Evolutionary conservation across 2,329 filamentous ascomycete genomes (phyloP).

Genomic region (Sordariomycetes sp.): DNA sequence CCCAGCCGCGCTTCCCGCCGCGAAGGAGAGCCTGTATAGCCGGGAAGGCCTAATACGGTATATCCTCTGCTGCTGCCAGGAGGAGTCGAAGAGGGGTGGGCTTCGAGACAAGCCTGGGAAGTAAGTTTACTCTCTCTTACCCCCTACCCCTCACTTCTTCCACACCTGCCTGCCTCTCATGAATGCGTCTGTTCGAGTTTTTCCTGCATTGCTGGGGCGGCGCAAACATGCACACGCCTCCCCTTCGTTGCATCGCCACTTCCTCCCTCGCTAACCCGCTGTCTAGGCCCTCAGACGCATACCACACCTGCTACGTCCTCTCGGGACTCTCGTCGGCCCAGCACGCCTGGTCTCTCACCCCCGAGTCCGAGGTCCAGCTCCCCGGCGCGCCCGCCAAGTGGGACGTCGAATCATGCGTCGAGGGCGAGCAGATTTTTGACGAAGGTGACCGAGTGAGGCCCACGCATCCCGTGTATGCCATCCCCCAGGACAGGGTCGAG

Average conservation of each 20-base stretch:
- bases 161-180: conserved; percentile 1
- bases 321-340: conserved; percentile 76
- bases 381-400: conserved; percentile 19
- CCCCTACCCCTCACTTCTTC: conserved; percentile 1
- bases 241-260: not conserved
- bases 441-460: conserved; percentile 51
- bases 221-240: not conserved
- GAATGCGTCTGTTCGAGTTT: not conserved
- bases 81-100: conserved; percentile 59
- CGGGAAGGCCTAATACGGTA: conserved; percentile 80
- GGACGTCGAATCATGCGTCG: conserved; percentile 36
- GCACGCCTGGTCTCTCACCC: conserved; percentile 46
- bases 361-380: conserved; percentile 6
- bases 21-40: conserved; percentile 54
- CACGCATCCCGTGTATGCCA: conserved; percentile 68
- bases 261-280: conserved; percentile 3
- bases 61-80: conserved; percentile 82
- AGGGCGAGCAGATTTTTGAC: conserved; percentile 53
- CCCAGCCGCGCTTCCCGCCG: conserved; percentile 11
- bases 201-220: not conserved
- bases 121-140: conserved; percentile 35
- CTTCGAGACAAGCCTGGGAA: conserved; percentile 89
- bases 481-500: conserved; percentile 55
- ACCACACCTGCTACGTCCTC: conserved; percentile 89
- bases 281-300: conserved; percentile 65